Base-by-base conservation (phyloP, 2,329 filamentous ascomycete genomes). In the Emericellopsis cladophorae region DNA sequence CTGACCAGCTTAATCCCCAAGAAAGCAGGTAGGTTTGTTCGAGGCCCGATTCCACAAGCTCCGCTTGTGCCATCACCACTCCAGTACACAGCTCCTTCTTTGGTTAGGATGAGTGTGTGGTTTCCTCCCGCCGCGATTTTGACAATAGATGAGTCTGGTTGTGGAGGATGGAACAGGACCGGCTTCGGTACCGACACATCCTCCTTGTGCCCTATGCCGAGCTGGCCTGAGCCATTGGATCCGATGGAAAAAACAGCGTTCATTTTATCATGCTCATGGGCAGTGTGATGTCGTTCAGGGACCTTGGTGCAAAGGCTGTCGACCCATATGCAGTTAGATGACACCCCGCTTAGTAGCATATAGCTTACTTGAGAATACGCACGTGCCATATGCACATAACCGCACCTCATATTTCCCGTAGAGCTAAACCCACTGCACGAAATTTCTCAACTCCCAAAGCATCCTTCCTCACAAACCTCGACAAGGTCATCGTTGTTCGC, bases 151-250 rank as follows among this genome's bases (percentile, higher is more conserved):
- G 62, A 55, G 23, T 52, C 49, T 31, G 60, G 54, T 31, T 34
- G 51, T 12, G 58, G 54, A 3, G 64, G 57, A 6, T 64, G 54
- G 56, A 85, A 82, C n/a, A 72, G 50, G 46, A 76, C 78, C 46
- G 63, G 66, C 46, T 79, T 75, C 2, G 82, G 81, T 0, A 74
- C 65, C 1, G 79, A 81, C 37, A 84, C 76, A 51, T 88, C 83
- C 54, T 85, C 76, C 45, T 66, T 69, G 56, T 87, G 82, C 16
- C 76, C 76, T 43, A 87, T 72, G 33, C 80, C 82, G 9, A 89
- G 67, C 54, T 89, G 84, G 29, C 81, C 81, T 1, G 79, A 85
- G 36, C 82, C 79, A 51, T 89, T 89, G 5, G 84, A 89, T 26
- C 84, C 84, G 37, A 88, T 68, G 3, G 83, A 73, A 50, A 80